Evolutionary conservation across 192 early-diverging fungal genomes (phyloP).

Genomic region (Piromyces sp.): DNA sequence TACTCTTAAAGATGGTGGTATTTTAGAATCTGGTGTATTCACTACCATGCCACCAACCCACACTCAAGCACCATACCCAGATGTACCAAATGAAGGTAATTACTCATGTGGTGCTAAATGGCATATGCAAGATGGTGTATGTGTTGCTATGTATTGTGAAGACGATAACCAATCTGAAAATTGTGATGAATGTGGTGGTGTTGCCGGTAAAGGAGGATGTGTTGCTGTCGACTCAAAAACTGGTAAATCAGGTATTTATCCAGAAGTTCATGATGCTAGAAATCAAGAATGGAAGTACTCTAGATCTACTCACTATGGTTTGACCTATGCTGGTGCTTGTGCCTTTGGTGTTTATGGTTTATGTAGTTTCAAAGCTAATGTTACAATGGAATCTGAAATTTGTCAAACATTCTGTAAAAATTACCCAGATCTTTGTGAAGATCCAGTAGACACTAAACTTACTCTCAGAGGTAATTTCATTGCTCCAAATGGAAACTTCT

Average conservation of each 20-base stretch:
- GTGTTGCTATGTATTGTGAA: not conserved
- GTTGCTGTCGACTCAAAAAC: not conserved
- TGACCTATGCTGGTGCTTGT: not conserved
- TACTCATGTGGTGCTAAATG: not conserved
- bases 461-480: slow-evolving; percentile 2
- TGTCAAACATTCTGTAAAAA: not conserved
- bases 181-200: not conserved
- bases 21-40: not conserved
- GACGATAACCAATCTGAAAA: not conserved
- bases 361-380: not conserved
- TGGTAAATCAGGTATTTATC: not conserved
- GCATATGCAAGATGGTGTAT: not conserved
- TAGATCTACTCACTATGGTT: not conserved
- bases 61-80: not conserved
- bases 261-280: not conserved
- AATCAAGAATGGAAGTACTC: not conserved
- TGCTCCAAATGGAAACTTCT: slow-evolving; percentile 5
- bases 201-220: not conserved
- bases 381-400: not conserved
- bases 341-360: not conserved
- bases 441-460: not conserved
- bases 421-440: not conserved
- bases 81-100: not conserved
- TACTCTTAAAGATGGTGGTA: not conserved
- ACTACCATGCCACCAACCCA: not conserved